Conservation (phyloP, 768 basidiomycete species). For the Boletus rubroflammeus region DNA sequence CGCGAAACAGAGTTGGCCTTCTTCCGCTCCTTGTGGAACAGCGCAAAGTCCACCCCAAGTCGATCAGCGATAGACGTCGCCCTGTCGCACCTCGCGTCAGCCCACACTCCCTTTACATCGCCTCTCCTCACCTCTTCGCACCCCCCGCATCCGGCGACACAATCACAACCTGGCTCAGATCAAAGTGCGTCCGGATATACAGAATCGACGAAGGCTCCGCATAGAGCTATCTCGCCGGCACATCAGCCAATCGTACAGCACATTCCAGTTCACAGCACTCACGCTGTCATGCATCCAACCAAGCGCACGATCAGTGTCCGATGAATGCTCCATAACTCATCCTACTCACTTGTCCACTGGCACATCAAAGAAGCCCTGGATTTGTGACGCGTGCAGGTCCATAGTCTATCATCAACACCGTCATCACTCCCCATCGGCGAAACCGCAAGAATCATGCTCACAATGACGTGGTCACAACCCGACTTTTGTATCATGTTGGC, state of each 20-base stretch:
- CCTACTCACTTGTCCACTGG: conserved; percentile 95
- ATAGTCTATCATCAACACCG: conserved; percentile 62
- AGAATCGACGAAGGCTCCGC: conserved; percentile 94
- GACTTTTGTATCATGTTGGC: conserved; percentile 95
- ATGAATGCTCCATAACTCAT: background rate
- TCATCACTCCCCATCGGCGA: conserved; percentile 2
- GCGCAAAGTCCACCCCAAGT: conserved; percentile 93
- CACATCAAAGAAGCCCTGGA: conserved; percentile 99
- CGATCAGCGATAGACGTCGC: conserved; percentile 97
- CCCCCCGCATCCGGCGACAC: conserved; percentile 98
- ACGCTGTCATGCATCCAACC: conserved; percentile 38
- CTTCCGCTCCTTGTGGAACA: conserved; percentile 99
- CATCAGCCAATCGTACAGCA: conserved; percentile 19
- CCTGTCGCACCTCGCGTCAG: conserved; percentile 42
- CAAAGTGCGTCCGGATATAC: conserved; percentile 92
- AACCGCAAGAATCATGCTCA: conserved; percentile 40
- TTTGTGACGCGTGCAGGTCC: conserved; percentile 98
- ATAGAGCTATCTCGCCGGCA: conserved; percentile 57
- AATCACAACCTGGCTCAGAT: conserved; percentile 81
- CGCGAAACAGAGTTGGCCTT: conserved; percentile 93
- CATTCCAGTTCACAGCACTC: conserved; percentile 32
- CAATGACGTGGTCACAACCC: conserved; percentile 95
- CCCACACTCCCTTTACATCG: background rate
- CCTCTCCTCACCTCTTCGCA: conserved; percentile 75
- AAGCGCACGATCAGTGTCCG: conserved; percentile 15